Conservation (phyloP, 345 rosid genomes). For the Aquilaria yunnanensis region DNA sequence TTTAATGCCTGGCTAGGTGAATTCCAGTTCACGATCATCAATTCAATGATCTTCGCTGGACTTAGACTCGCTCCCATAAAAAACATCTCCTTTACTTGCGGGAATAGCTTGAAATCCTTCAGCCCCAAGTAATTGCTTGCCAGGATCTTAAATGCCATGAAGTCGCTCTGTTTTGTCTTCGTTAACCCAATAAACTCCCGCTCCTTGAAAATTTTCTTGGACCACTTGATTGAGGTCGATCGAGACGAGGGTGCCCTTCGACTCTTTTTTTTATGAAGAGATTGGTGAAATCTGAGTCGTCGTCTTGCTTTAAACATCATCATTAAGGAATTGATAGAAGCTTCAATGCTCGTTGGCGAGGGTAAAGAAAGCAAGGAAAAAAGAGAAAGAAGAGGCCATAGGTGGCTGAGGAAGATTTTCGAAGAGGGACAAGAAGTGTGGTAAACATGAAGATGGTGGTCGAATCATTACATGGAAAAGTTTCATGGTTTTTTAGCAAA, state of each 20-base stretch:
- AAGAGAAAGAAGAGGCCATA: too few relatives aligned
- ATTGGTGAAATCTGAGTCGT: constrained; percentile 77
- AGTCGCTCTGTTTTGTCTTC: constrained; percentile 42
- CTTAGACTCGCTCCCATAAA: constrained; percentile 70
- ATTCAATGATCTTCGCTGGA: constrained; percentile 84
- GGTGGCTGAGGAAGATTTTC: too few relatives aligned
- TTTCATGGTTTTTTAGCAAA: too few relatives aligned
- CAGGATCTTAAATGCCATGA: constrained; percentile 65
- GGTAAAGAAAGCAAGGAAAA: too few relatives aligned
- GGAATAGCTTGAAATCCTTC: constrained; percentile 85
- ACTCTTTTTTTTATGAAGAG: constrained; percentile 54
- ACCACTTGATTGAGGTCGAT: constrained; percentile 60
- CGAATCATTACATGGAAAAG: too few relatives aligned
- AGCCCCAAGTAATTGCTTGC: constrained; percentile 72
- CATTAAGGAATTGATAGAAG: too few relatives aligned
- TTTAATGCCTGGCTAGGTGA: constrained; percentile 97
- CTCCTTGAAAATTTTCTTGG: constrained; percentile 67
- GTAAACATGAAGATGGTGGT: too few relatives aligned
- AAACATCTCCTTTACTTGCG: constrained; percentile 82
- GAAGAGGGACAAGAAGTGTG: too few relatives aligned
- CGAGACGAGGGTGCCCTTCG: constrained; percentile 57
- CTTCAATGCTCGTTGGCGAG: too few relatives aligned
- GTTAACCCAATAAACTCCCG: constrained; percentile 73
- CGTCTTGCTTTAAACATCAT: constrained; percentile 3
- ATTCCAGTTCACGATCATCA: constrained; percentile 82